Evolutionary conservation across 2,329 filamentous ascomycete genomes (phyloP).

Genomic region (Colletotrichum truncatum): DNA sequence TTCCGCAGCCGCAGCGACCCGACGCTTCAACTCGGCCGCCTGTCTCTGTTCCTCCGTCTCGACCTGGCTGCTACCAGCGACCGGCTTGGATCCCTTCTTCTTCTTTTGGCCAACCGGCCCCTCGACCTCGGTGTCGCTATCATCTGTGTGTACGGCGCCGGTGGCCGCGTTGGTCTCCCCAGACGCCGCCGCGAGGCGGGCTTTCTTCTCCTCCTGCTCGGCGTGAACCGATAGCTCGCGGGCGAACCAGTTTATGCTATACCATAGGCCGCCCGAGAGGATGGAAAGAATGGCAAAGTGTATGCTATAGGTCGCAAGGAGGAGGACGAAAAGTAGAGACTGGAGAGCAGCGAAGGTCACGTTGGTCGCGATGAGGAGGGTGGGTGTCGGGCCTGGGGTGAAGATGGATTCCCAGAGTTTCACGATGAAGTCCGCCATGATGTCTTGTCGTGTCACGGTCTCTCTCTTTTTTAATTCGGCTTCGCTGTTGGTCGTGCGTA

Average conservation of each 20-base stretch:
- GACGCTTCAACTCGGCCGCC: slow-evolving; percentile 59
- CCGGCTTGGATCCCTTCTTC: slow-evolving; percentile 7
- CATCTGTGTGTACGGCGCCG: slow-evolving; percentile 43
- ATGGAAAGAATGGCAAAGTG: slow-evolving; percentile 87
- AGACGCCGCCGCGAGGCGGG: slow-evolving; percentile 35
- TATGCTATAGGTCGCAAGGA: slow-evolving; percentile 84
- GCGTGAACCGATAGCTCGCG: slow-evolving; percentile 62
- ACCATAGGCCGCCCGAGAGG: slow-evolving; percentile 87
- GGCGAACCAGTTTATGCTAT: slow-evolving; percentile 97
- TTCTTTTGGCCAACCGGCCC: background rate
- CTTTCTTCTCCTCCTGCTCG: slow-evolving; percentile 52
- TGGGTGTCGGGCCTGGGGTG: slow-evolving; percentile 88
- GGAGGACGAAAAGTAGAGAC: slow-evolving; percentile 76
- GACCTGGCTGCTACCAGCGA: slow-evolving; percentile 50
- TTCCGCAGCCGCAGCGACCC: slow-evolving; percentile 48
- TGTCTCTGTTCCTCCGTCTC: slow-evolving; percentile 48
- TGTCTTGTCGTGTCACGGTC: slow-evolving; percentile 8
- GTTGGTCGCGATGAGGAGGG: slow-evolving; percentile 90
- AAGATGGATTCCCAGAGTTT: slow-evolving; percentile 94
- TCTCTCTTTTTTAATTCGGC: background rate
- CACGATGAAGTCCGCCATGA: slow-evolving; percentile 71
- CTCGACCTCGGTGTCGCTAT: slow-evolving; percentile 63
- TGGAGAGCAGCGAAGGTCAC: slow-evolving; percentile 88
- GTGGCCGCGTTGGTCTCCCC: slow-evolving; percentile 42
- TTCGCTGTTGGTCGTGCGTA: background rate